Evolutionary conservation across 176 grass and related monocot genomes (phyloP).

Genomic region (Bothriochloa decipiens): DNA sequence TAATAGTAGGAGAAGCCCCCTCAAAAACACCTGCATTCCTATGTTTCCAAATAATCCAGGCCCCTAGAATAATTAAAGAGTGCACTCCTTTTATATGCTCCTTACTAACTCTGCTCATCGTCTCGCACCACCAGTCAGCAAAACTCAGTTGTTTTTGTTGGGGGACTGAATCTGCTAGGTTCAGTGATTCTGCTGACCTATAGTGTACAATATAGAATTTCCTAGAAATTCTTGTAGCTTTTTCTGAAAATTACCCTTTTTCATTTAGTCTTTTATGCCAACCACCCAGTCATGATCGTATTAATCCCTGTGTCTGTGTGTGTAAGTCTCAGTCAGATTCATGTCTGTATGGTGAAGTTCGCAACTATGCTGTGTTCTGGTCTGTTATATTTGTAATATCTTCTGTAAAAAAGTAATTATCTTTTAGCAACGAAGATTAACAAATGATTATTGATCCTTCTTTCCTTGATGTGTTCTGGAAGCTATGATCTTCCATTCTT

Average conservation of each 20-base stretch:
- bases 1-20: too few species aligned
- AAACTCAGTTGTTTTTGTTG: too few species aligned
- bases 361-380: conserved; percentile 1
- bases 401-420: conserved; percentile 12
- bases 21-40: too few species aligned
- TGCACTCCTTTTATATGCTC: too few species aligned
- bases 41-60: too few species aligned
- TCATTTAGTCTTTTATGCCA: background rate
- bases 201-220: background rate
- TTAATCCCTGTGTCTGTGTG: background rate
- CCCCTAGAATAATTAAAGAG: too few species aligned
- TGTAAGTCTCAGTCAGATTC: background rate
- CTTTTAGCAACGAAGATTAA: background rate
- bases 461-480: background rate
- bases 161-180: too few species aligned
- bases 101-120: too few species aligned
- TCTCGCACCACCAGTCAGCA: too few species aligned
- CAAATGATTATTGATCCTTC: conserved; percentile 14
- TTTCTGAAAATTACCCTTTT: background rate
- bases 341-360: conserved; percentile 5
- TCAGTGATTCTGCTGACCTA: too few species aligned
- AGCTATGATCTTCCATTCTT: background rate
- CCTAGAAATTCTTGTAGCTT: background rate
- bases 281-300: background rate
- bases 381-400: background rate